Percentiles rank a stretch among this genome's conserved stretches.
Conservation (phyloP, 176 grass and related monocot species). For the Oryza glumipatula region DNA sequence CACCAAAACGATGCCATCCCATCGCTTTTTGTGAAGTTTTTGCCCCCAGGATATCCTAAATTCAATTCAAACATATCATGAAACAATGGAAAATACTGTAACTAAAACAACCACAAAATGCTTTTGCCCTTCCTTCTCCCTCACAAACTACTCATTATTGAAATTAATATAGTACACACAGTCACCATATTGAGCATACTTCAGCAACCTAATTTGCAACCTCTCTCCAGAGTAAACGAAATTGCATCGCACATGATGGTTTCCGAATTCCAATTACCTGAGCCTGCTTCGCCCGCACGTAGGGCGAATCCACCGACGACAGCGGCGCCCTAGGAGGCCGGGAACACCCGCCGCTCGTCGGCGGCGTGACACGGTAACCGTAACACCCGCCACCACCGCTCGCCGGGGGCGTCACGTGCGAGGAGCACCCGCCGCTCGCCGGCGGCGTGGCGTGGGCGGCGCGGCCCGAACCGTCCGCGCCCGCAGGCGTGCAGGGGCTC, state of each 20-base stretch:
- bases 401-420: constrained; percentile 23
- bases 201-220: neutral
- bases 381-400: constrained; percentile 5
- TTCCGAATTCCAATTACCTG: constrained; percentile 40
- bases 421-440: constrained; percentile 13
- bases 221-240: neutral
- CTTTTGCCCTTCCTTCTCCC: neutral
- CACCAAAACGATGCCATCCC: too few species aligned
- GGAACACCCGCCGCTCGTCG: constrained; percentile 1
- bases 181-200: neutral
- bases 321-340: constrained; percentile 44
- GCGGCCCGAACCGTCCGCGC: too few species aligned
- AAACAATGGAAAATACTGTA: constrained; percentile 5
- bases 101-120: neutral
- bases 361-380: constrained; percentile 20
- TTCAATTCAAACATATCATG: neutral
- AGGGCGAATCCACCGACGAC: constrained; percentile 49
- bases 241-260: constrained; percentile 1
- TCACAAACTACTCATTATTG: neutral
- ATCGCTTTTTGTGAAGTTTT: too few species aligned
- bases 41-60: too few species aligned
- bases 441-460: neutral
- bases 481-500: constrained; percentile 17
- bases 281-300: constrained; percentile 59
- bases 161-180: neutral